Base-by-base conservation (phyloP, 441 rosid genomes). In the Eruca vesicaria region DNA sequence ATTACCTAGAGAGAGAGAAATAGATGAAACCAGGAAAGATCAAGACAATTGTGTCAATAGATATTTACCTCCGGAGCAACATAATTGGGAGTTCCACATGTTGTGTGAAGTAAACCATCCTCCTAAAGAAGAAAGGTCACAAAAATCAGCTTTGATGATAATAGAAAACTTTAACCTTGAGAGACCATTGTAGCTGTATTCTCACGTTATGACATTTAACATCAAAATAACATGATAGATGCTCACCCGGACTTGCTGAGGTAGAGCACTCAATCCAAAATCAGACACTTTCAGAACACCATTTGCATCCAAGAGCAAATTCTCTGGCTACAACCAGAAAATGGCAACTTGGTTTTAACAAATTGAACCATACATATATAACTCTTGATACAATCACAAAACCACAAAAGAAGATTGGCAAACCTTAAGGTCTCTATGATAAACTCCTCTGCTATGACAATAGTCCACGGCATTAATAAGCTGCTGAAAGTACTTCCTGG, bases 11-110 rank as follows among this genome's bases (percentile, higher is more conserved):
- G 64, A 84, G 77, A 71, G 41, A 7, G 68, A 43, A 15, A 63
- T 68, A 48, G 63, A 28, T 19, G 50, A 55, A 43, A 71, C 41
- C 56, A 59, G 15, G 67, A 35, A 38, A 31, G 6, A 68, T 50
- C 16, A 50, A 52, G 7, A 71, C 14, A 74, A 21, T 18, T n/a
- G 21, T 29, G 4, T 32, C 16, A 55, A 18, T 73, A 20, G 23
- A 67, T 56, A 64, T 71, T 43, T 78, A 96, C 99, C 98, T 96
- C 99, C 0, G 99, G 99, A 73, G 99, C 99, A 86, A 96, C 99
- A 86, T 96, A 96, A 81, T 96, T 96, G 79, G 99, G 98, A 0
- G 99, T 96, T 72, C 99, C 99, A 77, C 99, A 96, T 12, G 98
- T 93, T 62, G 98, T 96, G 80, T 96, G 98, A 82, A 96, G 98